Evolutionary conservation across 805 yeast genomes (phyloP).

Genomic region (Clavispora fructus): DNA sequence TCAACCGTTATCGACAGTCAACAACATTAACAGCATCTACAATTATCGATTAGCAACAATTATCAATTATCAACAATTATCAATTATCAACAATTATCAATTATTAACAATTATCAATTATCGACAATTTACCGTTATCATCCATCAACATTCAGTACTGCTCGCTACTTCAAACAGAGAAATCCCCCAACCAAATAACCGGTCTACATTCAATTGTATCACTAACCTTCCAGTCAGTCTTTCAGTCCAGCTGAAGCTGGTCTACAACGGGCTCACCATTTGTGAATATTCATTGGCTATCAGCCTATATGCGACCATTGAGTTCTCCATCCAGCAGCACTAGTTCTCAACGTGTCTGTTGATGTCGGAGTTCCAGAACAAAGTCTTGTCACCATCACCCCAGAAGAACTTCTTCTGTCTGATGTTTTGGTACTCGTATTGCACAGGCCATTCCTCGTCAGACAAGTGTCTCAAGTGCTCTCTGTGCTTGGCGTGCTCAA

Average conservation of each 20-base stretch:
- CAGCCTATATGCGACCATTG: slow-evolving; percentile 1
- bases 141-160: too few species aligned
- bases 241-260: neutral
- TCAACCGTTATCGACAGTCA: too few species aligned
- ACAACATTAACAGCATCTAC: too few species aligned
- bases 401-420: slow-evolving; percentile 89
- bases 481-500: slow-evolving; percentile 88
- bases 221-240: too few species aligned
- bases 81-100: too few species aligned
- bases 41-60: too few species aligned
- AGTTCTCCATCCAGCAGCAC: neutral
- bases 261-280: neutral
- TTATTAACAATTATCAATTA: too few species aligned
- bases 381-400: slow-evolving; percentile 98
- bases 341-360: slow-evolving; percentile 69
- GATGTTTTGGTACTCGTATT: slow-evolving; percentile 86
- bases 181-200: too few species aligned
- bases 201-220: too few species aligned
- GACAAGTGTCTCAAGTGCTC: slow-evolving; percentile 64
- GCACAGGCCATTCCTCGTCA: slow-evolving; percentile 90
- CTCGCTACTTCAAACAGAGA: too few species aligned
- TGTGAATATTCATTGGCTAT: neutral
- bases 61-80: too few species aligned
- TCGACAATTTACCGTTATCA: too few species aligned
- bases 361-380: slow-evolving; percentile 91